phyloP scores from a whole-genome alignment of 208 protist species.

The Crithidia thermophila region DNA sequence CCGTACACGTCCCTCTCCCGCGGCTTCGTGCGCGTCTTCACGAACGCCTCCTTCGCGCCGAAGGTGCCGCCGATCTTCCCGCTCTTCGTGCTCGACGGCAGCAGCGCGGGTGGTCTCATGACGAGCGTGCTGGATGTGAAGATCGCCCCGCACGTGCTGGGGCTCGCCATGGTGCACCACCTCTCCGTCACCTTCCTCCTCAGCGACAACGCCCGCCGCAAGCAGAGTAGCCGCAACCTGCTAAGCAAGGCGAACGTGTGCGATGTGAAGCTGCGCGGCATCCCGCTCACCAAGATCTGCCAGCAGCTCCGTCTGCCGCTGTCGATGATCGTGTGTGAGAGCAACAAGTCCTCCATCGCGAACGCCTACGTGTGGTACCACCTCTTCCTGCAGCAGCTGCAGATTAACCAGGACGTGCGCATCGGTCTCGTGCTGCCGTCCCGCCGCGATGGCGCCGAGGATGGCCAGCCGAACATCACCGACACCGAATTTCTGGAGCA shows the following conservation, averaged over 20 bases:
- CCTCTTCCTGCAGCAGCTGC: conserved; percentile 77
- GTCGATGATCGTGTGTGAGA: conserved; percentile 73
- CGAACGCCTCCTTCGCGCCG: conserved; percentile 38
- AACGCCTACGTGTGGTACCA: conserved; percentile 78
- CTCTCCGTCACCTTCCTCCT: conserved; percentile 76
- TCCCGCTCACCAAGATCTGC: conserved; percentile 86
- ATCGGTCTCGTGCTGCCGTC: conserved; percentile 65
- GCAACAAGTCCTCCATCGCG: conserved; percentile 60
- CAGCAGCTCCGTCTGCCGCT: conserved; percentile 83
- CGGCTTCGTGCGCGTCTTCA: conserved; percentile 90
- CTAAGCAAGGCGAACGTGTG: conserved; percentile 74
- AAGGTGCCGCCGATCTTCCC: conserved; percentile 81
- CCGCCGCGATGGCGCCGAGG: conserved; percentile 77
- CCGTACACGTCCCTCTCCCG: conserved; percentile 72
- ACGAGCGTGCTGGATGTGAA: conserved; percentile 72
- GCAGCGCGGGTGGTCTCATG: conserved; percentile 70
- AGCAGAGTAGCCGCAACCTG: conserved; percentile 63
- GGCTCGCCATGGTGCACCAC: conserved; percentile 90
- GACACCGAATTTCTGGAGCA: conserved; percentile 83
- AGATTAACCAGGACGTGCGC: conserved; percentile 65
- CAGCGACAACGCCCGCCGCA: conserved; percentile 56
- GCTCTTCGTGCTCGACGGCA: conserved; percentile 84
- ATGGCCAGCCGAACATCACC: conserved; percentile 83
- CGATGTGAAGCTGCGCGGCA: conserved; percentile 86
- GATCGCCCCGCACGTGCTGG: conserved; percentile 86